Base-by-base conservation (phyloP, 2,329 filamentous ascomycete genomes). In the Fusarium sp. region DNA sequence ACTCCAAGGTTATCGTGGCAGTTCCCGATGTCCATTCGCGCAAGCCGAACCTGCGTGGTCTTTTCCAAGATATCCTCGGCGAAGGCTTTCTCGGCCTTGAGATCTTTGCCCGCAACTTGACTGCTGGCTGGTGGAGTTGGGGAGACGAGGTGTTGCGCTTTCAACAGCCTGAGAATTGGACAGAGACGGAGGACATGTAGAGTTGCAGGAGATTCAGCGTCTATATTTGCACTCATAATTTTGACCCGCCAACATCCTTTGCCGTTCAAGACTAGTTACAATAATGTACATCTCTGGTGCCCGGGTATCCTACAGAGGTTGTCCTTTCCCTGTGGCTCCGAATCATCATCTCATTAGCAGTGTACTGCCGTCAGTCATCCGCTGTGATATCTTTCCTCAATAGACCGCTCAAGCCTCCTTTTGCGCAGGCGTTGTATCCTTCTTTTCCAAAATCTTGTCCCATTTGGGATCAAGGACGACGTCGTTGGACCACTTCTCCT, bases 11-110 rank as follows among this genome's bases (percentile, higher is more conserved):
- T 2, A 82, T 95, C 31, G 77, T 92, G 8, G 88, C 86, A 1
- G 91, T 92, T 20, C 90, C 91, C 1, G 92, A 95, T 75, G 71
- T 92, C 4, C 92, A 96, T 78, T 94, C 92, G 0, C 82, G 92
- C 51, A 96, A 96, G 76, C 92, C 92, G 4, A 92, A 89, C 73
- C 75, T 95, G 60, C 88, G 89, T 64, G 74, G 78, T 2, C 70
- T 92, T 20, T 85, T 93, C 53, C 83, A 86, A 58, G 79, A 83
- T 4, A 73, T 89, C n/a, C 73, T 92, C 27, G 81, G 81, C 0
- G 69, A 74, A 3, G 77, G 81, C 2, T 90, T 88, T 70, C 74
- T 76, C 14, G 91, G 86, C 2, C 80, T 94, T n/a, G 92, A 96
- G 78, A 82, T 94, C 2, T 96, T 95, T 80, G 90, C 91, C 1